Base-by-base conservation (phyloP, 2,329 filamentous ascomycete genomes). In the Apiospora aurea region DNA sequence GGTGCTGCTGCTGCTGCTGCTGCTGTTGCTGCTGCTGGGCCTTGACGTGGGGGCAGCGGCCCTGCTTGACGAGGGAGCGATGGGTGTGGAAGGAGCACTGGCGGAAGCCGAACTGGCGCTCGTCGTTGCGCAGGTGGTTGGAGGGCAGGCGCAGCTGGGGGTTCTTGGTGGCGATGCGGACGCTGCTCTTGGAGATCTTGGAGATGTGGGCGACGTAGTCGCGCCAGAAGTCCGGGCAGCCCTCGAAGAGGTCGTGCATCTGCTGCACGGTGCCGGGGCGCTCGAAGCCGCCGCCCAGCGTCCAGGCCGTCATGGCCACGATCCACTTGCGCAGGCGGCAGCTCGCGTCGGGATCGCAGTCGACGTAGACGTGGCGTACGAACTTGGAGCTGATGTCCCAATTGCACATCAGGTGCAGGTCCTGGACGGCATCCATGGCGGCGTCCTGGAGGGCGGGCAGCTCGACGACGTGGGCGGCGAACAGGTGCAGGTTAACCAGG, bases 31-130 rank as follows among this genome's bases (percentile, higher is more conserved):
- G 66, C 43, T 18, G 44, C 46, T 21, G 34, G 14, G 34, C 41
- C 69, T 64, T 66, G 53, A 24, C 41, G 41, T 70, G 85, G 18
- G 87, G 88, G 73, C 88, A 90, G n/a, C 80, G 80, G 6, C 83
- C 83, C 78, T 90, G 85, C 26, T 87, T 88, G 46, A 89, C 87
- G 10, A 82, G 80, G 5, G 86, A 84, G 26, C 88, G 83, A 76
- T 90, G 88, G 49, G 86, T 88, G 78, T 90, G 88, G 75, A 90
- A 90, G 16, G 87, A 88, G 78, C 88, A 90, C 78, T 88, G 87
- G 34, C 88, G 83, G 78, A 90, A 90, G n/a, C 88, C 88, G 76
- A 89, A 90, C 69, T 86, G 83, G 47, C 88, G 86, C 80, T 89
- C 86, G 66, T 88, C 88, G 79, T 85, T 88, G 73, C 85, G 83